Percentiles rank a stretch among this genome's conserved stretches.
phyloP scores from a whole-genome alignment of 1,284 basidiomycete genomes.

The Tausonia pullulans region DNA sequence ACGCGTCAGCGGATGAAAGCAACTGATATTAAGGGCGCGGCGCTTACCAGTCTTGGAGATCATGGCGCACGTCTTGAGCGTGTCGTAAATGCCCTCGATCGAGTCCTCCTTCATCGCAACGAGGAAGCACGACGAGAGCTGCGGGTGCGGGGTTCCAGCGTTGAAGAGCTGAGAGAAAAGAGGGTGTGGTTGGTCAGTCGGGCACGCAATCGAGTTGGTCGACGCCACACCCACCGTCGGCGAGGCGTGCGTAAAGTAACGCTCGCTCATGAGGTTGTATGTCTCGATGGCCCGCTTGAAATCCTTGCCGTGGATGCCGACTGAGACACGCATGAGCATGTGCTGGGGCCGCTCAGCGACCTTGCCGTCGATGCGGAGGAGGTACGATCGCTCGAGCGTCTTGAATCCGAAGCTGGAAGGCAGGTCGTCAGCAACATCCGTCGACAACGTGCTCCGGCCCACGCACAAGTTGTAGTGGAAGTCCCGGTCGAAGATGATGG shows the following conservation, averaged over 20 bases:
- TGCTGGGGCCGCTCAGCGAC: constrained; percentile 97
- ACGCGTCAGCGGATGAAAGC: neutral
- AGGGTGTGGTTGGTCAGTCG: neutral
- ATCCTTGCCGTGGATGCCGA: constrained; percentile 88
- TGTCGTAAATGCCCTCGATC: constrained; percentile 98
- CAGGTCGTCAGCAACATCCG: neutral
- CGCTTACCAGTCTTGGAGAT: constrained; percentile 72
- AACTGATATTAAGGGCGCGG: neutral
- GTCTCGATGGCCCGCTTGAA: constrained; percentile 85
- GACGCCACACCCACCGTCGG: constrained; percentile 48
- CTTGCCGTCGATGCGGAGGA: constrained; percentile 85
- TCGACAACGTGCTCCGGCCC: neutral
- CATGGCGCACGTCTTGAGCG: constrained; percentile 96
- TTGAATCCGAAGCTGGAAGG: constrained; percentile 87
- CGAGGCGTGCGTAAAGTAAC: constrained; percentile 95
- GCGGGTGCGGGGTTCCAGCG: constrained; percentile 88
- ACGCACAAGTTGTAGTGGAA: constrained; percentile 88
- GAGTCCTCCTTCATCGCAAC: constrained; percentile 98
- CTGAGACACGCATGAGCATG: constrained; percentile 98
- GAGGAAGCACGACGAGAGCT: constrained; percentile 95
- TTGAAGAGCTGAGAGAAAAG: constrained; percentile 62
- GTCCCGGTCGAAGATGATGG: constrained; percentile 96
- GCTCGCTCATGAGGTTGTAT: constrained; percentile 89
- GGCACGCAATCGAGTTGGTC: neutral
- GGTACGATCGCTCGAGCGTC: constrained; percentile 95